A percentile compares a stretch with the other conserved stretches of the same genome.
These are phyloP conservation scores for Sequoia sempervirens DNA, from an alignment of 75 land plant genomes.

Conservation along the genomic window DNA sequence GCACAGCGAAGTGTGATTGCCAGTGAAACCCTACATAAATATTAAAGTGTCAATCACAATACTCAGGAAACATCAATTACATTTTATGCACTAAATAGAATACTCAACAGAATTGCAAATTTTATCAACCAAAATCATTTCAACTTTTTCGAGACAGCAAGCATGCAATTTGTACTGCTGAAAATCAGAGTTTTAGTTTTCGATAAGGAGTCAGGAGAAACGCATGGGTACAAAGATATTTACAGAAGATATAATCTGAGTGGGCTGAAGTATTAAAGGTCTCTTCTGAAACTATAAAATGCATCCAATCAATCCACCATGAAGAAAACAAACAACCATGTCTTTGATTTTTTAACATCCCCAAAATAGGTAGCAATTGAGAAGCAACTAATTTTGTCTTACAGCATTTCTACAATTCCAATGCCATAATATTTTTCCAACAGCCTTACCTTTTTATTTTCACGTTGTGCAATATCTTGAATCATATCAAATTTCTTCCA, in stretches of 20 bases:
- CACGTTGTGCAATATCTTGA: constrained; percentile 82
- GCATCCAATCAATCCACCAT: not conserved
- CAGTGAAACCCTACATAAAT: not conserved
- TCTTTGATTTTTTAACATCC: not conserved
- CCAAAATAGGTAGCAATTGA: not conserved
- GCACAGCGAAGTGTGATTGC: not conserved
- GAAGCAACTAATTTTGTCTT: not conserved
- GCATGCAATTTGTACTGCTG: not conserved
- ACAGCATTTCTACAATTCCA: not conserved
- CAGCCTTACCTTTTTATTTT: constrained; percentile 76
- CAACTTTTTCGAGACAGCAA: not conserved
- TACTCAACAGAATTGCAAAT: not conserved
- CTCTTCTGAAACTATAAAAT: not conserved
- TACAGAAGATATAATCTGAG: not conserved
- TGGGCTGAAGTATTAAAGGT: not conserved
- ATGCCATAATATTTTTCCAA: not conserved
- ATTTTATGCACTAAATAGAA: not conserved
- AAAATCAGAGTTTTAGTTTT: not conserved
- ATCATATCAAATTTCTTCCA: constrained; percentile 97
- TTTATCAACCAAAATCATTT: not conserved
- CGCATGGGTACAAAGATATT: not conserved
- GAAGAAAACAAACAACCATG: not conserved
- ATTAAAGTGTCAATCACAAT: not conserved
- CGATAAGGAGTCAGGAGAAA: not conserved
- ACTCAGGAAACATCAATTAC: not conserved